Conservation (phyloP, 129 eudicot genomes). For the Centella asiatica region DNA sequence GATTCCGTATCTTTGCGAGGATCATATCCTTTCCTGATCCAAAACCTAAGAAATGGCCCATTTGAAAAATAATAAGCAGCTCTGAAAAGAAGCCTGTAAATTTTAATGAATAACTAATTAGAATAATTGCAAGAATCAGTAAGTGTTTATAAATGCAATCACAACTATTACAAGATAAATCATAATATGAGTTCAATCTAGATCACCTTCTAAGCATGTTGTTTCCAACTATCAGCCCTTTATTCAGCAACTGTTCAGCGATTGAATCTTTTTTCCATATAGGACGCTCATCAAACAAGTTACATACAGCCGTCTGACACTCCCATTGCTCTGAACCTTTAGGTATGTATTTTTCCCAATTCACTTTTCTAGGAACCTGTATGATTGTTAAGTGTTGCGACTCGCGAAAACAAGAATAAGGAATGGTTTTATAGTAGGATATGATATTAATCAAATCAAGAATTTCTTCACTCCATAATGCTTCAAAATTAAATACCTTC, state of each 20-base stretch:
- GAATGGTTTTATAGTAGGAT: neutral
- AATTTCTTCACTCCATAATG: neutral
- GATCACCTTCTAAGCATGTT: slow-evolving; percentile 48
- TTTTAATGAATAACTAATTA: slow-evolving; percentile 2
- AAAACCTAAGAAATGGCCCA: slow-evolving; percentile 86
- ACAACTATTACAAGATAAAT: neutral
- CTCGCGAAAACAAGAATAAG: neutral
- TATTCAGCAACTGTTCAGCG: slow-evolving; percentile 47
- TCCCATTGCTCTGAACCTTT: slow-evolving; percentile 58
- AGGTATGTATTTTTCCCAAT: slow-evolving; percentile 66
- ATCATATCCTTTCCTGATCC: slow-evolving; percentile 93
- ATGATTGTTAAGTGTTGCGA: slow-evolving; percentile 44
- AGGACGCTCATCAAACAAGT: slow-evolving; percentile 79
- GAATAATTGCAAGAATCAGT: neutral
- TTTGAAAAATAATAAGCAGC: slow-evolving; percentile 76
- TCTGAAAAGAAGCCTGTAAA: slow-evolving; percentile 65
- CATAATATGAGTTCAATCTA: neutral
- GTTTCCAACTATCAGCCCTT: slow-evolving; percentile 38
- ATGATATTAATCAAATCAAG: neutral
- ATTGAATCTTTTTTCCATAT: slow-evolving; percentile 67
- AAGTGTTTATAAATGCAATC: slow-evolving; percentile 8
- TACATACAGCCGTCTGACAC: slow-evolving; percentile 64
- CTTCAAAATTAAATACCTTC: neutral
- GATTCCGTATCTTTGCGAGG: slow-evolving; percentile 97
- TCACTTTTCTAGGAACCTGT: slow-evolving; percentile 80